These are phyloP conservation scores for Boletus pseudopeckii DNA, from an alignment of 768 basidiomycete species.

Conservation along the genomic window DNA sequence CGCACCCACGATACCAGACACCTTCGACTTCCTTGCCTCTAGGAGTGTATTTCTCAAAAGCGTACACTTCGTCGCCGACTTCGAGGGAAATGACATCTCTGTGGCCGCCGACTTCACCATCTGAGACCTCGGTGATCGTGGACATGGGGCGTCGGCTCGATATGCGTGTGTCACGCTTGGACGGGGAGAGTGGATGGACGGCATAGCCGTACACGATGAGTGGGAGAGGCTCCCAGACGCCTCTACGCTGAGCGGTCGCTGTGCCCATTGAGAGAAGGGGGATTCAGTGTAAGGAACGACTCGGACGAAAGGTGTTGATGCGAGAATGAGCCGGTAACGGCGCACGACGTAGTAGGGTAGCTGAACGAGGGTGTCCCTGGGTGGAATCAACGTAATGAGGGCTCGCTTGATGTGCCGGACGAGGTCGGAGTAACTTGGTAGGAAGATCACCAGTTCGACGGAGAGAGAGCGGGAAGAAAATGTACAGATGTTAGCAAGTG, in stretches of 20 bases:
- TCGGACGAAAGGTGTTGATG: neutral
- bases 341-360: neutral
- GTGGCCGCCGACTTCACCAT: constrained; percentile 61
- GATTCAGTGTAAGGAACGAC: neutral
- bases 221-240: constrained; percentile 62
- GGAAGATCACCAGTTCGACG: neutral
- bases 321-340: neutral
- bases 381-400: neutral
- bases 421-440: no score
- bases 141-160: constrained; percentile 41
- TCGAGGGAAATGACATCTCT: constrained; percentile 83
- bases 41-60: constrained; percentile 88
- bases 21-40: constrained; percentile 71
- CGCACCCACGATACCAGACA: constrained; percentile 93
- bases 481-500: neutral
- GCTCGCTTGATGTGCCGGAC: neutral
- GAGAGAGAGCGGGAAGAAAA: neutral
- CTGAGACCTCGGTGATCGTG: constrained; percentile 44
- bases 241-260: constrained; percentile 33
- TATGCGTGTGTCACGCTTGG: constrained; percentile 69
- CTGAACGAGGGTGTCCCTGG: neutral
- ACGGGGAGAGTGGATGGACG: constrained; percentile 75
- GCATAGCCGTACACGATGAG: constrained; percentile 90
- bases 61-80: constrained; percentile 95
- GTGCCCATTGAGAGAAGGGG: constrained; percentile 16